A percentile compares a stretch with the other conserved stretches of the same genome.
Conservation (phyloP, 768 basidiomycete species). For the Tulasnella calospora region DNA sequence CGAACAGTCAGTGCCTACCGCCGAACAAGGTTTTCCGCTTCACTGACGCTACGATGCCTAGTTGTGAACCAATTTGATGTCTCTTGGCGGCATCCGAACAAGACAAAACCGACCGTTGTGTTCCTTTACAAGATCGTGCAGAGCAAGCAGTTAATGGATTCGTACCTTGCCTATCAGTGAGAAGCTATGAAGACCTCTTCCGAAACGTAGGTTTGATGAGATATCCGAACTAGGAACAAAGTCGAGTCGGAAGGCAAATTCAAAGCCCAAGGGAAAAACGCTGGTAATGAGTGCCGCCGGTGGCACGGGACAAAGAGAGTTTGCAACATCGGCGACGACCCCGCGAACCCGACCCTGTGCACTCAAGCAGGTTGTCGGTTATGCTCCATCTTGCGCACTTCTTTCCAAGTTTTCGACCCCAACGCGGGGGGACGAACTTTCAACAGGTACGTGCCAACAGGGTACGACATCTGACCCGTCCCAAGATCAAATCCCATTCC, state of each 20-base stretch:
- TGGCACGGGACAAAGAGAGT: conserved; percentile 14
- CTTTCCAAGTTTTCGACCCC: neutral
- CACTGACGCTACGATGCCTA: neutral
- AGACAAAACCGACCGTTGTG: neutral
- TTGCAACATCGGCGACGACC: conserved; percentile 14
- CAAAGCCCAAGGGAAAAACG: neutral
- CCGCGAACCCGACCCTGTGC: neutral
- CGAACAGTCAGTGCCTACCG: neutral
- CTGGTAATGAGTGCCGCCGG: conserved; percentile 10
- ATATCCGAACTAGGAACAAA: neutral
- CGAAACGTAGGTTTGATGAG: fast-evolving
- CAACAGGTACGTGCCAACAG: neutral
- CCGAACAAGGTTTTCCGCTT: neutral
- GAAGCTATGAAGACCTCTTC: neutral
- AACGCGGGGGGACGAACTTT: neutral
- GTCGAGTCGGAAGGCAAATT: conserved; percentile 22
- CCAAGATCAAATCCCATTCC: neutral
- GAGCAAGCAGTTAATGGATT: neutral
- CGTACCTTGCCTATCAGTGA: conserved; percentile 11
- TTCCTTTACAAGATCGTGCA: conserved; percentile 10
- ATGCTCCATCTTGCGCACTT: conserved; percentile 17
- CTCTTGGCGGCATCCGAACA: neutral
- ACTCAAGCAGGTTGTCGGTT: neutral
- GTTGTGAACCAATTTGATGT: conserved; percentile 1
- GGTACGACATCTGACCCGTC: neutral